Base-by-base conservation (phyloP, 1,284 basidiomycete species). In the Sporisorium scitamineum region DNA sequence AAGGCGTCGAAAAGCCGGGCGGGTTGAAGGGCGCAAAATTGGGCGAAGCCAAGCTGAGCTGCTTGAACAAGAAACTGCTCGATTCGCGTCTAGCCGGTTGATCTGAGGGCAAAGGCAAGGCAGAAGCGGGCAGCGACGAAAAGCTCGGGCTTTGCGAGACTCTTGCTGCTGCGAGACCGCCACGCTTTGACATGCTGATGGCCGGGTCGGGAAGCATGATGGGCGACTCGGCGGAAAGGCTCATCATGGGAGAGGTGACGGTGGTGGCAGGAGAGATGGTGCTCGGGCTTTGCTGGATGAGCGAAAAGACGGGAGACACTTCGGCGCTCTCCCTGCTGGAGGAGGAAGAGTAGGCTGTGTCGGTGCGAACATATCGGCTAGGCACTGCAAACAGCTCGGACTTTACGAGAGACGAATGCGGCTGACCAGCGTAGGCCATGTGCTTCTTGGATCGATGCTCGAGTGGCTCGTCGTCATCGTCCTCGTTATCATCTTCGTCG, bases 221-320 rank as follows among this genome's bases (percentile, higher is more conserved):
- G 27, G 78, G 78, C 31, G 75, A 78, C 45, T 78, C 76, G 37
- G 76, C 70, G 22, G 63, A 68, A 5, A 80, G 68, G 26, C 67
- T 71, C 78, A 80, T 80, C 72, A 80, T 72, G 13, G 78, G 78
- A 10, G 78, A 80, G 3, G 71, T 69, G 18, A 78, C 34, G 8
- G 71, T 70, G 6, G 75, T 78, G 2, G 64, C 61, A 3, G 71
- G 64, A 2, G 67, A 70, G 24, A 73, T 37, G n/a, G 65, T 41
- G 32, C 48, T 54, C 0, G 69, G 65, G 16, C 51, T 59, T 3
- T 45, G 45, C 7, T 71, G 63, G 41, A 68, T 31, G 57, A 60
- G 16, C 0, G 65, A 69, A 20, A 69, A 69, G 14, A 47, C 69
- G 7, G 73, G 73, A 2, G 68, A 76, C 18, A 58, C 48, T 20